Conservation (phyloP, 2,329 filamentous ascomycete genomes). For the Stachybotrys elegans region DNA sequence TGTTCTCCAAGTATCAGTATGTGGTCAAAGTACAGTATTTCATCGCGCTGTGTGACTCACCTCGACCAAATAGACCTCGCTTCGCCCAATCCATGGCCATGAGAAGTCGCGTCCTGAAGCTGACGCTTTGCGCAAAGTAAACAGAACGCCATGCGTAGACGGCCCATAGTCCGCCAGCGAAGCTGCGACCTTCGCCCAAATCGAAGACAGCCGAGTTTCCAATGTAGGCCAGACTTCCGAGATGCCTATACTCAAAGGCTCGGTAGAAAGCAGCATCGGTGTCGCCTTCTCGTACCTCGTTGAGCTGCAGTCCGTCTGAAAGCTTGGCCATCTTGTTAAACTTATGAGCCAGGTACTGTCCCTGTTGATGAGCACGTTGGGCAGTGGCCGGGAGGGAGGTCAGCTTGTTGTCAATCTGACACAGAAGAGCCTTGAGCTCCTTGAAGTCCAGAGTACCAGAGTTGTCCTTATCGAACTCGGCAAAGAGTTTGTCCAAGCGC, state of each 20-base stretch:
- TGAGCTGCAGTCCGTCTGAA: conserved; percentile 68
- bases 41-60: too few species aligned
- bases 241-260: conserved; percentile 88
- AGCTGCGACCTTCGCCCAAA: conserved; percentile 68
- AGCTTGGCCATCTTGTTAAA: conserved; percentile 85
- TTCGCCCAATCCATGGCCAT: conserved; percentile 99
- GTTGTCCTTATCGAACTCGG: conserved; percentile 87
- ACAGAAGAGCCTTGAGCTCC: conserved; percentile 81
- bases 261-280: conserved; percentile 89
- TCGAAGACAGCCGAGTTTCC: conserved; percentile 97
- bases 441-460: conserved; percentile 90
- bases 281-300: conserved; percentile 83
- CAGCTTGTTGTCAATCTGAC: conserved; percentile 90
- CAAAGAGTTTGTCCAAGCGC: conserved; percentile 85
- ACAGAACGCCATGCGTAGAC: conserved; percentile 95
- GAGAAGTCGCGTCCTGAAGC: conserved; percentile 78
- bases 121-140: conserved; percentile 97
- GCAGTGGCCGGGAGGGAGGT: conserved; percentile 93
- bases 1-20: conserved; percentile 16
- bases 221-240: conserved; percentile 89
- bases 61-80: conserved; percentile 89
- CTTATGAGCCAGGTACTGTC: conserved; percentile 85
- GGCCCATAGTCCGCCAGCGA: conserved; percentile 80
- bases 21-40: too few species aligned
- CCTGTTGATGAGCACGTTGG: conserved; percentile 94